These are phyloP conservation scores for Gracilariopsis chorda DNA, from an alignment of 23 red algal genomes.

Conservation along the genomic window DNA sequence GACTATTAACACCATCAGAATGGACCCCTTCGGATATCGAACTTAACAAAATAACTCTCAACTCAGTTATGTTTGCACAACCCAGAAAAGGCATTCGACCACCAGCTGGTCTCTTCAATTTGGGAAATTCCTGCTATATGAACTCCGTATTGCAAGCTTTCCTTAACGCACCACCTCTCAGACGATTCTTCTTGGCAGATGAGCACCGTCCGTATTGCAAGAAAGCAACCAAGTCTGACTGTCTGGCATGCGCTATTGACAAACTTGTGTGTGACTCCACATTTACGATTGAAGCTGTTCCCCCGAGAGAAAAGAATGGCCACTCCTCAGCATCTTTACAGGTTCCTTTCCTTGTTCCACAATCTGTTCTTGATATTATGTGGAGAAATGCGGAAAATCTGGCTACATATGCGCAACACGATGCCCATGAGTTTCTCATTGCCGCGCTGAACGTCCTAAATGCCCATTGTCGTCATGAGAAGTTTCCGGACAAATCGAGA, in stretches of 20 bases:
- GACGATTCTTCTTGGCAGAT: constrained; percentile 83
- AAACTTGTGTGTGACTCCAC: constrained; percentile 63
- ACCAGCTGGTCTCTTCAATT: constrained; percentile 76
- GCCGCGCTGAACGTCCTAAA: constrained; percentile 72
- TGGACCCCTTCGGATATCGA: constrained; percentile 63
- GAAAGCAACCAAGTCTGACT: constrained; percentile 16
- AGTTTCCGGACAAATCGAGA: constrained; percentile 13
- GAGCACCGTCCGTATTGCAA: constrained; percentile 63
- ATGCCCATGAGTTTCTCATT: constrained; percentile 93
- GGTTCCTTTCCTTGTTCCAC: constrained; percentile 73
- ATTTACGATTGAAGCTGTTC: constrained; percentile 29
- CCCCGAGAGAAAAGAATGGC: constrained; percentile 6
- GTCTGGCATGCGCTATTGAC: constrained; percentile 74
- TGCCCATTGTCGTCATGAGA: constrained; percentile 54
- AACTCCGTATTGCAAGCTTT: constrained; percentile 90
- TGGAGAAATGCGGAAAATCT: constrained; percentile 84
- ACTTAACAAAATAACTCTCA: constrained; percentile 23
- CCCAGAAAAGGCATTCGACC: constrained; percentile 19
- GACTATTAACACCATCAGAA: constrained; percentile 47
- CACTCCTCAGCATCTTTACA: background rate
- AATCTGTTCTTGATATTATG: constrained; percentile 80
- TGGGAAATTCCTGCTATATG: constrained; percentile 98
- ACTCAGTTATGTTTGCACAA: constrained; percentile 2
- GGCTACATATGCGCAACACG: constrained; percentile 90
- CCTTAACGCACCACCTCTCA: constrained; percentile 70